phyloP scores from a whole-genome alignment of 108 stramenopile species.

The Stephanodiscus triporus region DNA sequence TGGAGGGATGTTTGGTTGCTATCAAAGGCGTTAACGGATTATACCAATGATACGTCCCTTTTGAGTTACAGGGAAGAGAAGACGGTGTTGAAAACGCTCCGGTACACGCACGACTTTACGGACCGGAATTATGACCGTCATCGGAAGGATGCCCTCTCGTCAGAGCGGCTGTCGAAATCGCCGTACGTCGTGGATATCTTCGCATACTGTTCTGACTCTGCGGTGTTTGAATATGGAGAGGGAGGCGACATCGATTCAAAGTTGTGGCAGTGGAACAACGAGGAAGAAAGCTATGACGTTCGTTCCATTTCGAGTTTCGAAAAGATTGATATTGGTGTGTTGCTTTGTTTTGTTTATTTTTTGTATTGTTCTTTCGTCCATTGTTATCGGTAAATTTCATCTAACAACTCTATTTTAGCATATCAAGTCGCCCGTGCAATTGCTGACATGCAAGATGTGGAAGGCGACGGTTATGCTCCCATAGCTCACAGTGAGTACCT shows the following conservation, averaged over 20 bases:
- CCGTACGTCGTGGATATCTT: constrained; percentile 72
- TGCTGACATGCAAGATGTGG: constrained; percentile 68
- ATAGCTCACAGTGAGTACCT: constrained; percentile 61
- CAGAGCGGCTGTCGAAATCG: constrained; percentile 50
- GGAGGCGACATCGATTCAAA: constrained; percentile 58
- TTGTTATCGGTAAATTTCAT: neutral
- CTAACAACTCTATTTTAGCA: constrained; percentile 20
- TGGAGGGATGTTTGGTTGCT: constrained; percentile 76
- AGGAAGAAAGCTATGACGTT: constrained; percentile 35
- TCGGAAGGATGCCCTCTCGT: constrained; percentile 73
- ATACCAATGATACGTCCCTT: too few relatives aligned
- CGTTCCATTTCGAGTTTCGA: constrained; percentile 37
- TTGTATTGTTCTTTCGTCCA: neutral
- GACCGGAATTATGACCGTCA: constrained; percentile 76
- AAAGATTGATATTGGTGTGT: constrained; percentile 52
- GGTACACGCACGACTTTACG: constrained; percentile 60
- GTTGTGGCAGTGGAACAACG: constrained; percentile 41
- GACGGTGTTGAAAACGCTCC: constrained; percentile 65
- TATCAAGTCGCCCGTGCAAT: constrained; percentile 64
- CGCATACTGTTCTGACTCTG: constrained; percentile 68
- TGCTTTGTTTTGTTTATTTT: neutral
- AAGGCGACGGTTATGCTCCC: constrained; percentile 54
- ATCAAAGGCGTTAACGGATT: constrained; percentile 23
- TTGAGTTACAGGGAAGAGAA: constrained; percentile 22
- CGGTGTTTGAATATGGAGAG: constrained; percentile 69